A percentile compares a stretch with the other conserved stretches of the same genome.
Evolutionary conservation across 306 rosid species (phyloP).

Genomic region (Aeschynomene evenia): DNA sequence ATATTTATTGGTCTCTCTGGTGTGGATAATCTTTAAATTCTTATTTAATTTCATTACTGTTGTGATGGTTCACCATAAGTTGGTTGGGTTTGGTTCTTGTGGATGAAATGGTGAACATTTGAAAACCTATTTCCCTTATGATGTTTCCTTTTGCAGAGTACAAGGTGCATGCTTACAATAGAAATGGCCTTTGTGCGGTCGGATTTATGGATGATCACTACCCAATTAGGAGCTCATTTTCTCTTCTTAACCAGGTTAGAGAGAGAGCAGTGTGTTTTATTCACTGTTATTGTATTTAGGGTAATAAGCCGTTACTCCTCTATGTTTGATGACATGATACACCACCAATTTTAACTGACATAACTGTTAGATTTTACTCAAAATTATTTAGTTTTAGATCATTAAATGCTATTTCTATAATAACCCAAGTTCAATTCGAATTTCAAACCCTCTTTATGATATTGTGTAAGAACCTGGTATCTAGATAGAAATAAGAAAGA

Average conservation of each 20-base stretch:
- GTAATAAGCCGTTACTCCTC: no score
- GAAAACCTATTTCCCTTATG: background rate
- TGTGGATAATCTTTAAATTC: background rate
- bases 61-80: background rate
- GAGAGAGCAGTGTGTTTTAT: conserved; percentile 20
- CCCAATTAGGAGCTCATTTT: conserved; percentile 91
- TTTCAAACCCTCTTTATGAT: background rate
- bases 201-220: conserved; percentile 99
- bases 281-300: background rate
- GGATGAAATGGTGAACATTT: background rate
- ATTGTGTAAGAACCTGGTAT: no score
- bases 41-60: background rate
- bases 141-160: conserved; percentile 50
- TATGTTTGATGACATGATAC: no score
- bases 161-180: conserved; percentile 87
- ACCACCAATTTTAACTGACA: no score
- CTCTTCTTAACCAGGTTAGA: conserved; percentile 83
- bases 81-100: background rate
- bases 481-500: no score
- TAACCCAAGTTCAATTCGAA: background rate
- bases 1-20: background rate
- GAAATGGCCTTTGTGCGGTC: conserved; percentile 93
- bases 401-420: background rate
- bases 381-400: background rate
- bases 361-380: no score